Evolutionary conservation across 2,329 filamentous ascomycete species (phyloP), one percentile per base, ranked within the genome.

Genomic region (Botrytis byssoidea): DNA sequence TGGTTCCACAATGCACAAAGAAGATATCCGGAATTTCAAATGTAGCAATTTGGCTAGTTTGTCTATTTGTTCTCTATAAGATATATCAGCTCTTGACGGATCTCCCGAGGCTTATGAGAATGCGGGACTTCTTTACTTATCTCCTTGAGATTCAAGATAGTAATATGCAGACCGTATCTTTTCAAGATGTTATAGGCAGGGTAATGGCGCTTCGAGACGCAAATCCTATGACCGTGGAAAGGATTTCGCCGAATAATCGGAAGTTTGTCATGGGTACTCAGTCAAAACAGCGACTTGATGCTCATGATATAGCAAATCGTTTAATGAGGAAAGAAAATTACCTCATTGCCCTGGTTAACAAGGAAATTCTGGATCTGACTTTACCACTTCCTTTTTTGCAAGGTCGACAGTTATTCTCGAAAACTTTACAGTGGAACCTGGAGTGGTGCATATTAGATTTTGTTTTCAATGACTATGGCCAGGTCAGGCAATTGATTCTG

Each of bases 261-360:
- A 88, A 86, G 76, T 89, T 88, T 74, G 42, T 51, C 16, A 86
- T 76, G 37, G 92, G 93, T 64, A 94, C 91, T 74, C 94, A 97
- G 80, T 97, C 94, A 35, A 97, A 98, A 82, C 94, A 98, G 83
- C 89, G 95, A 75, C 91, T 99, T 78, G 96, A 98, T 82, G 96
- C 96, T 18, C 94, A 98, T 79, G 96, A 98, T 80, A 98, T 99
- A 81, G 96, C 96, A 10, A 99, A 98, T 80, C 90, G 96, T 46
- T 84, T 99, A 64, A 98, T 99, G 96, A 91, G 96, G 74, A 92
- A 93, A 80, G 95, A 98, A 76, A 99, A 99, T 80, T 99, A 98
- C 79, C 88, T 98, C 76, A 98, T 99, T 79, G 96, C 96, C 7
- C 86, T 99, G 79, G 94, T 98, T 84, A 99, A 99, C 85, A 98